Percentiles rank a stretch among this genome's conserved stretches.
Conservation (phyloP, 2,329 filamentous ascomycete genomes). For the Aspergillus pseudonomiae region DNA sequence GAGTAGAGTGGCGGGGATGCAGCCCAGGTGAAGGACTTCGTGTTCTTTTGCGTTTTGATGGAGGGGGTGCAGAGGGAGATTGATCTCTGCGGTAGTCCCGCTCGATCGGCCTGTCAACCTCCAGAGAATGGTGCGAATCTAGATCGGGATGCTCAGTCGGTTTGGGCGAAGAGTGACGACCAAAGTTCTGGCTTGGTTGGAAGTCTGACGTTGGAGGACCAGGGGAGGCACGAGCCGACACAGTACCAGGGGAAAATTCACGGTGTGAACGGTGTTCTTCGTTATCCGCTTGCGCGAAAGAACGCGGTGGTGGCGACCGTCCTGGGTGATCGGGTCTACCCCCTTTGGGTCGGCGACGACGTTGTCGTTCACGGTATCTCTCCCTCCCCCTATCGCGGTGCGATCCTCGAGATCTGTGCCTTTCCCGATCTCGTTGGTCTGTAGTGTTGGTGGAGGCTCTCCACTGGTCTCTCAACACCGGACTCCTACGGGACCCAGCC, state of each 20-base stretch:
- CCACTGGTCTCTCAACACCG: conserved; percentile 55
- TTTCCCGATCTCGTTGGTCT: conserved; percentile 40
- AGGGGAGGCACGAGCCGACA: conserved; percentile 31
- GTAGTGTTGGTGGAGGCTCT: conserved; percentile 47
- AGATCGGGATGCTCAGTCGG: conserved; percentile 25
- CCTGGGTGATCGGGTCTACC: conserved; percentile 45
- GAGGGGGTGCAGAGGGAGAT: conserved; percentile 33
- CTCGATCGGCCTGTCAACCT: conserved; percentile 22
- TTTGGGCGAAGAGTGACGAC: conserved; percentile 27
- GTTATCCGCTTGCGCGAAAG: conserved; percentile 32
- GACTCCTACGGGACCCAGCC: conserved; percentile 54
- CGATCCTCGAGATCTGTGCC: conserved; percentile 47
- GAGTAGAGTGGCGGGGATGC: conserved; percentile 30
- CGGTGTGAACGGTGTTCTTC: conserved; percentile 33
- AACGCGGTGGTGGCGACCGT: conserved; percentile 43
- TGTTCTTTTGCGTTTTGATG: conserved; percentile 44
- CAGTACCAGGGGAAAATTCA: conserved; percentile 32
- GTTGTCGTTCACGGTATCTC: conserved; percentile 45
- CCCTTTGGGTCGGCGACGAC: conserved; percentile 36
- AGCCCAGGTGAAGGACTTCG: conserved; percentile 44
- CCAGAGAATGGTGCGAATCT: conserved; percentile 22
- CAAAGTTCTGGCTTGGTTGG: conserved; percentile 25
- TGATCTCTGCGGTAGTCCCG: conserved; percentile 35
- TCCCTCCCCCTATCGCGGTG: conserved; percentile 41
- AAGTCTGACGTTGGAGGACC: conserved; percentile 25